These are phyloP conservation scores for Berberis thunbergii DNA, from an alignment of 164 flowering plant species.

Conservation along the genomic window DNA sequence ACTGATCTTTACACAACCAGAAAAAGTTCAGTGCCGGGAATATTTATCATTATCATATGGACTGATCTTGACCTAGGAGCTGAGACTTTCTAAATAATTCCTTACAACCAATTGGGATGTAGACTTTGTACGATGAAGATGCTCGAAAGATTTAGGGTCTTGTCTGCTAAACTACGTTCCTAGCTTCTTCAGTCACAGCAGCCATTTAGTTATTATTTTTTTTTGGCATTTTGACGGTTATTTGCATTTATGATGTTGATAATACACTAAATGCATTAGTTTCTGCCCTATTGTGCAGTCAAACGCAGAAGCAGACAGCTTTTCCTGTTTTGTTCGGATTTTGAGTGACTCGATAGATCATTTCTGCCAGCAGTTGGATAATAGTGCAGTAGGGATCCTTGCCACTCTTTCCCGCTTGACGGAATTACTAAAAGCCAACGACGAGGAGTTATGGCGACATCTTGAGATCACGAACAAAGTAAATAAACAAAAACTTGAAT, in stretches of 20 bases:
- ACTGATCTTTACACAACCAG: too few relatives aligned
- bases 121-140: too few relatives aligned
- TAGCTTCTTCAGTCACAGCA: too few relatives aligned
- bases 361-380: slow-evolving; percentile 61
- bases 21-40: too few relatives aligned
- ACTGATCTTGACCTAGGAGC: too few relatives aligned
- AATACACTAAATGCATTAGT: not conserved
- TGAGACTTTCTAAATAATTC: too few relatives aligned
- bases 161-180: too few relatives aligned
- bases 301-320: slow-evolving; percentile 74
- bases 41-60: too few relatives aligned
- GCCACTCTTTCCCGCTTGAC: slow-evolving; percentile 52
- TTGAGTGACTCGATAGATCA: slow-evolving; percentile 69
- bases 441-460: slow-evolving; percentile 61
- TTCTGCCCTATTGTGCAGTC: slow-evolving; percentile 26
- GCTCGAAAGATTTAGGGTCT: too few relatives aligned
- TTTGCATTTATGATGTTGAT: not conserved
- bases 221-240: not conserved
- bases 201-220: too few relatives aligned
- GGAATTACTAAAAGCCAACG: slow-evolving; percentile 47
- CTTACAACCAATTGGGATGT: too few relatives aligned
- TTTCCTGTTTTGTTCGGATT: slow-evolving; percentile 62
- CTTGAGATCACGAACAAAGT: slow-evolving; percentile 55
- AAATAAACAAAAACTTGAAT: not conserved
- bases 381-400: slow-evolving; percentile 55